Conservation (phyloP, 2,329 filamentous ascomycete genomes). For the Peltaster fructicola region DNA sequence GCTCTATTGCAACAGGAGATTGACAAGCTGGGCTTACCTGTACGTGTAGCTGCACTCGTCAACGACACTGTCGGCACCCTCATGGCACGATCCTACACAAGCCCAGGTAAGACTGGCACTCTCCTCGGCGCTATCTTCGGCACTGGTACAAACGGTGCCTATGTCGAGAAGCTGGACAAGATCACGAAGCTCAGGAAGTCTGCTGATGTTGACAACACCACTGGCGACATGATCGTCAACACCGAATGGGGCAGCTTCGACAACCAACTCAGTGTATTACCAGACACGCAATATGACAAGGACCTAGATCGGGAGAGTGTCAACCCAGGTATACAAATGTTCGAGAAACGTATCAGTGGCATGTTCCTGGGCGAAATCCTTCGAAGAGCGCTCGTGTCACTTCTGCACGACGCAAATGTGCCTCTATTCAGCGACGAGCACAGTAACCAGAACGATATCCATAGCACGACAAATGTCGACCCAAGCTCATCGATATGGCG, state of each 20-base stretch:
- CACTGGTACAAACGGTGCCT: conserved; percentile 92
- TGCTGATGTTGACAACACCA: conserved; percentile 54
- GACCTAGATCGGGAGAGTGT: conserved; percentile 62
- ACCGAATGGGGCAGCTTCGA: conserved; percentile 98
- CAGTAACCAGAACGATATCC: conserved; percentile 48
- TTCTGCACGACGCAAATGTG: conserved; percentile 49
- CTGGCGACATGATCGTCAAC: conserved; percentile 93
- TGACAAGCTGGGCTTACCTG: conserved; percentile 67
- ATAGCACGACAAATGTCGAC: conserved; percentile 52
- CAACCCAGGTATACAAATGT: conserved; percentile 95
- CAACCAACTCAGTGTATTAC: conserved; percentile 75
- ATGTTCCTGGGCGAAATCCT: conserved; percentile 97
- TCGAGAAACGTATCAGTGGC: conserved; percentile 93
- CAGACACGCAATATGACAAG: conserved; percentile 66
- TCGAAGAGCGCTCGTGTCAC: conserved; percentile 53
- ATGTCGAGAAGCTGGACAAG: conserved; percentile 77
- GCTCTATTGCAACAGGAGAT: conserved; percentile 77
- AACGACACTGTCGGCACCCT: conserved; percentile 96
- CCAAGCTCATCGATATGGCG: conserved; percentile 50
- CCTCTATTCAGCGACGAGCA: conserved; percentile 62
- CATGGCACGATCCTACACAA: conserved; percentile 93
- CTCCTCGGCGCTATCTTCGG: conserved; percentile 94
- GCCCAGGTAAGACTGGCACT: conserved; percentile 68
- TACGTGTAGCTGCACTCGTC: conserved; percentile 86
- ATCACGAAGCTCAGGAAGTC: conserved; percentile 54